Evolutionary conservation across 257 asterid species (phyloP), one percentile per base, ranked within the genome.

Genomic region (Cruciata laevipes): DNA sequence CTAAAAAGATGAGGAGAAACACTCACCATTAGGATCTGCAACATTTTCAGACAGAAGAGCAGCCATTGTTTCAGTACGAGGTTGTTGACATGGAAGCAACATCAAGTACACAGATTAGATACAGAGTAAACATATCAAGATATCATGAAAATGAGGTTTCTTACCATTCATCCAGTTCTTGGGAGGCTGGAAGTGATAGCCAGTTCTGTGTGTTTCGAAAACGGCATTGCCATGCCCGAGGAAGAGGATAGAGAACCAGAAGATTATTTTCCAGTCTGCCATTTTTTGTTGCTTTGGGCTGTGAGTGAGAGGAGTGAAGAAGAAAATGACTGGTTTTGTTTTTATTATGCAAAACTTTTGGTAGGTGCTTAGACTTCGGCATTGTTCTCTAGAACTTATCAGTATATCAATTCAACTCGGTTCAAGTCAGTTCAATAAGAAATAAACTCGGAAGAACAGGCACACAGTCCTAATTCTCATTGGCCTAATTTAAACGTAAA

Each of bases 81-180:
- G 51, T 42, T 42, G 51, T 42, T 42, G 51, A 42, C 51, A 42
- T 42, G 51, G 51, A 42, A 42, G 51, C 51, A 42, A 13, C 51
- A 42, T 42, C 51, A 42, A 42, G 51, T 12, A 42, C 51, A 42
- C 51, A 42, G 51, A 42, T 42, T 42, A 42, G 51, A 42, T 13
- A 11, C 17, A 1, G 18, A 1, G 18, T 42, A 42, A 42, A 13
- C 51, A 42, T 37, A 37, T 37, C 42, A 42, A 42, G 51, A 42
- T 12, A 12, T 42, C 51, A 42, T 12, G 51, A 42, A 13, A 13
- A 42, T 12, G 18, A 42, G 51, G 51, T 12, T 42, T 42, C 51
- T 1, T 72, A 75, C 83, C 84, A 24, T 80, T 77, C 80, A 77
- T 77, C 84, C 84, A 80, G 51, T 74, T 76, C 69, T 77, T 71